These are phyloP conservation scores for Tulasnella sp. DNA, from an alignment of 768 basidiomycete genomes.

Conservation along the genomic window DNA sequence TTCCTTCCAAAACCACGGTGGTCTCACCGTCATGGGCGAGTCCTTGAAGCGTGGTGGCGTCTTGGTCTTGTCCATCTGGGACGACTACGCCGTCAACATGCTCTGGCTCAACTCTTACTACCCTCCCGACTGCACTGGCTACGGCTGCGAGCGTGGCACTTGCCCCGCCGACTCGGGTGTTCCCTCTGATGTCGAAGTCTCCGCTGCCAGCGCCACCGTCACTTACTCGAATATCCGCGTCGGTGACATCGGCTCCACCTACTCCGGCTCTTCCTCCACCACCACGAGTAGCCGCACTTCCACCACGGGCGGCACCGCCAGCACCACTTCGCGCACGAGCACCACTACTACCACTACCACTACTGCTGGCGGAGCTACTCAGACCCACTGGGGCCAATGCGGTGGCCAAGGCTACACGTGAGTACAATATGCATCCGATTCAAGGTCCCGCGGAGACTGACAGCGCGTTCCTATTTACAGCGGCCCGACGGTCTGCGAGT, in stretches of 20 bases:
- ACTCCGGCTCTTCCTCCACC: neutral
- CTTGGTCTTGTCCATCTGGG: conserved; percentile 52
- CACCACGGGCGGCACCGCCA: neutral
- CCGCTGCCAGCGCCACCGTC: conserved; percentile 21
- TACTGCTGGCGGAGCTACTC: conserved; percentile 19
- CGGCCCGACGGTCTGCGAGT: conserved; percentile 3
- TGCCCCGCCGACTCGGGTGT: conserved; percentile 27
- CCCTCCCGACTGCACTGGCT: conserved; percentile 15
- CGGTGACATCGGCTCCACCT: neutral
- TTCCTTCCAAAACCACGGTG: conserved; percentile 45
- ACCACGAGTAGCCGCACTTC: neutral
- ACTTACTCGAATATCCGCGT: neutral
- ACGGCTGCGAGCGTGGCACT: conserved; percentile 29
- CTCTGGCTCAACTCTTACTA: conserved; percentile 26
- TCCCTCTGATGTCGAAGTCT: conserved; percentile 28
- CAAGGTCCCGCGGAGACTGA: neutral
- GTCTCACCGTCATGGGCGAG: conserved; percentile 40
- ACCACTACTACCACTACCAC: conserved; percentile 26
- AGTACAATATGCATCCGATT: neutral
- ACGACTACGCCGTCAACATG: conserved; percentile 55
- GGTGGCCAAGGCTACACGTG: conserved; percentile 26
- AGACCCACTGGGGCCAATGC: conserved; percentile 26
- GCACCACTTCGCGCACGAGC: neutral
- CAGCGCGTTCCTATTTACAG: neutral
- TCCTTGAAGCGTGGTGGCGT: conserved; percentile 48